These are phyloP conservation scores for Maudiozyma bulderi DNA, from an alignment of 805 yeast species.

Conservation along the genomic window DNA sequence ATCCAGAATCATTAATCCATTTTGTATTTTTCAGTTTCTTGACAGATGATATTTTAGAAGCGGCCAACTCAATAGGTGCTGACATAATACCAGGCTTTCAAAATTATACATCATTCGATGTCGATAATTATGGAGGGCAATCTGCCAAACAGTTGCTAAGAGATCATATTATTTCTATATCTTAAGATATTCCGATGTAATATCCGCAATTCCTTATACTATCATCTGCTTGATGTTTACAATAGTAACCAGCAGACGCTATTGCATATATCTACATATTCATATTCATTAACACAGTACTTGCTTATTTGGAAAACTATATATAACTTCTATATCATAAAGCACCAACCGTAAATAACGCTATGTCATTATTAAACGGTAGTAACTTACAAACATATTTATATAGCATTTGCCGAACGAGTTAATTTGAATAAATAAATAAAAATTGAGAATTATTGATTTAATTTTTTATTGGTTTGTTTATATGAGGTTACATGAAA, in stretches of 20 bases:
- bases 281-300: background rate
- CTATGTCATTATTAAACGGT: too few species aligned
- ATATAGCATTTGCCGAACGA: too few species aligned
- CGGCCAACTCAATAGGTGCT: conserved; percentile 28
- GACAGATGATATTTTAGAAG: conserved; percentile 36
- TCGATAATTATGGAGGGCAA: conserved; percentile 31
- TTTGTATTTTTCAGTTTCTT: conserved; percentile 68
- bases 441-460: background rate
- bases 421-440: background rate
- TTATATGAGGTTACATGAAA: conserved; percentile 8
- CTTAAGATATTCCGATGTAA: background rate
- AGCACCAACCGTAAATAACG: too few species aligned
- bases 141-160: conserved; percentile 39
- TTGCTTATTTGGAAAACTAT: too few species aligned
- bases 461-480: conserved; percentile 3
- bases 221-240: background rate
- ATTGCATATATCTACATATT: background rate
- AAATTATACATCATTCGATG: conserved; percentile 30
- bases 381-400: too few species aligned
- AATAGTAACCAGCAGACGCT: background rate
- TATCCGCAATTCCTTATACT: background rate
- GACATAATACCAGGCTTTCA: conserved; percentile 5
- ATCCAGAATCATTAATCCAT: conserved; percentile 38
- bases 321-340: too few species aligned
- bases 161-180: conserved; percentile 18